Conservation (phyloP, 768 basidiomycete genomes). For the Boletus reticulatus region DNA sequence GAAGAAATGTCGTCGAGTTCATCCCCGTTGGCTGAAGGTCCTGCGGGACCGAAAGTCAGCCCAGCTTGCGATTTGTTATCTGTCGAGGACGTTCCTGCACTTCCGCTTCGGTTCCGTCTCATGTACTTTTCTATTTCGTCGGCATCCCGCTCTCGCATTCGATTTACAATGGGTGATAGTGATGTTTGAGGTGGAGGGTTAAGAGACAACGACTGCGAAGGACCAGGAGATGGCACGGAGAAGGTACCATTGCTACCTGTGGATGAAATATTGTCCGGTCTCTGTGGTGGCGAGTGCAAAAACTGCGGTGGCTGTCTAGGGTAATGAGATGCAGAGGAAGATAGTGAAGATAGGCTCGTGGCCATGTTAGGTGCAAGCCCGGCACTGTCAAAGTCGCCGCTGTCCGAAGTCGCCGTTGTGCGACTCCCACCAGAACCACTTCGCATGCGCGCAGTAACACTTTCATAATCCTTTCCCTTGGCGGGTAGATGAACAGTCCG, state of each 20-base stretch:
- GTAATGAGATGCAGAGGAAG: conserved; percentile 63
- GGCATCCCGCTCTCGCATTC: conserved; percentile 81
- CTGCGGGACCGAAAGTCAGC: conserved; percentile 44
- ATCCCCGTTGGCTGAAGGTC: conserved; percentile 53
- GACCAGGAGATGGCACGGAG: conserved; percentile 36
- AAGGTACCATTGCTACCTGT: conserved; percentile 39
- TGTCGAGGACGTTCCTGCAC: conserved; percentile 68
- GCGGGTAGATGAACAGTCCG: conserved; percentile 47
- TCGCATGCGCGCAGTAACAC: conserved; percentile 55
- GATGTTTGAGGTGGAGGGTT: conserved; percentile 42
- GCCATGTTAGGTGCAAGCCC: conserved; percentile 39
- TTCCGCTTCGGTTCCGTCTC: conserved; percentile 78
- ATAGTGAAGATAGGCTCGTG: conserved; percentile 52
- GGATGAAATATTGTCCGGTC: conserved; percentile 27
- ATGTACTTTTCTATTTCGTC: conserved; percentile 88
- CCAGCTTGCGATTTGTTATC: conserved; percentile 65
- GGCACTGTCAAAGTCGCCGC: conserved; percentile 56
- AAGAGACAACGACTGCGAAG: conserved; percentile 34
- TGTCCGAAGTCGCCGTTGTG: conserved; percentile 74
- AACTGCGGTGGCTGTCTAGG: conserved; percentile 33
- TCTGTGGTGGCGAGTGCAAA: conserved; percentile 45
- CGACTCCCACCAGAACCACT: conserved; percentile 82
- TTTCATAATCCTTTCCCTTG: conserved; percentile 41
- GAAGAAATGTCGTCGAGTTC: conserved; percentile 49
- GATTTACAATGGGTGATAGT: conserved; percentile 74